These are phyloP conservation scores for Piper betle DNA, from an alignment of 164 flowering plant species.

Conservation along the genomic window DNA sequence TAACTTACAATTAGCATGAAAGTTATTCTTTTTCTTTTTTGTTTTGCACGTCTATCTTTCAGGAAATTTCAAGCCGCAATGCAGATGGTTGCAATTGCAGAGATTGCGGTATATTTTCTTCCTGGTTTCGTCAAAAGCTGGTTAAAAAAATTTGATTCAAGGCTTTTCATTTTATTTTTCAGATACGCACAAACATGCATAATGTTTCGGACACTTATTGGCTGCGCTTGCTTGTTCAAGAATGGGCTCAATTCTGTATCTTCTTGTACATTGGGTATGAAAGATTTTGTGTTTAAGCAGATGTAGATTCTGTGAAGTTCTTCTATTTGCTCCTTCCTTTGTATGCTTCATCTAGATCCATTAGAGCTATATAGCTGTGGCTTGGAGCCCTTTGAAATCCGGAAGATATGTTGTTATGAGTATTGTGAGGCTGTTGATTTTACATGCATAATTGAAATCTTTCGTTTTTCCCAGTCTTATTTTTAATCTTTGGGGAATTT, in stretches of 20 bases:
- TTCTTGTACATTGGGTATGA: conserved; percentile 78
- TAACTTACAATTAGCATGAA: too few relatives aligned
- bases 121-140: too few relatives aligned
- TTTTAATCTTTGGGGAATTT: background rate
- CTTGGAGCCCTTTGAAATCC: background rate
- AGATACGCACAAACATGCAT: conserved; percentile 63
- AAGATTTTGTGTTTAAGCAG: background rate
- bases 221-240: conserved; percentile 69
- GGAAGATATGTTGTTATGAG: background rate
- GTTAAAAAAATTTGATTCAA: background rate
- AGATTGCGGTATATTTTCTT: conserved; percentile 41
- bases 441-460: too few relatives aligned
- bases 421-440: too few relatives aligned
- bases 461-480: background rate
- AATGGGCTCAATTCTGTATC: conserved; percentile 75
- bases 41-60: conserved; percentile 1
- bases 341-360: background rate
- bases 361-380: background rate
- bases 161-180: conserved; percentile 9
- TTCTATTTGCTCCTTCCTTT: background rate
- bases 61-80: conserved; percentile 89
- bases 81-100: conserved; percentile 68
- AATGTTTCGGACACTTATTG: conserved; percentile 51
- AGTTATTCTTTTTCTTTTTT: too few relatives aligned
- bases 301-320: background rate